Evolutionary conservation across 2,329 filamentous ascomycete genomes (phyloP).

Genomic region (Didymellaceae sp.): DNA sequence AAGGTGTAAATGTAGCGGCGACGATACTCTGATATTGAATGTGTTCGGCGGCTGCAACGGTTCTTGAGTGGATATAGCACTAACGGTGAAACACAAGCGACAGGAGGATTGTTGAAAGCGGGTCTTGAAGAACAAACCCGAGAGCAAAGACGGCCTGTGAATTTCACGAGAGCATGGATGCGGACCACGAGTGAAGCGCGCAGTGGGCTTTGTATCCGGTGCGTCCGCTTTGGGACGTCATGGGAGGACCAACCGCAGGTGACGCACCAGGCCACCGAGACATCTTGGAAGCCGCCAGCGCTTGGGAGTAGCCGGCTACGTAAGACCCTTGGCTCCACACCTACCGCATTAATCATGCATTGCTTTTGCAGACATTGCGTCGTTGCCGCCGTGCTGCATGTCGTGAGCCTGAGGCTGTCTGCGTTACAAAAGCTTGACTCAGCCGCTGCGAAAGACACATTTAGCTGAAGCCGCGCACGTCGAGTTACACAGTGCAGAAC

Average conservation of each 20-base stretch:
- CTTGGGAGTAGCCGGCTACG: constrained; percentile 13
- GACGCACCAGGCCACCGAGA: constrained; percentile 18
- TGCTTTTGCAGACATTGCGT: constrained; percentile 11
- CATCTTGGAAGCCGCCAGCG: constrained; percentile 23
- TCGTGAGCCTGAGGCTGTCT: constrained; percentile 15
- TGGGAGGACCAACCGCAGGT: constrained; percentile 19
- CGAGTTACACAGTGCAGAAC: background rate
- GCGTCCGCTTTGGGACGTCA: constrained; percentile 28
- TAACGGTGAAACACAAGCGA: constrained; percentile 20
- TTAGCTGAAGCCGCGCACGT: constrained; percentile 3
- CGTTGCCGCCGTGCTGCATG: constrained; percentile 8
- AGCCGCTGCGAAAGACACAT: constrained; percentile 3
- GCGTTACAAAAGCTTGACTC: constrained; percentile 7
- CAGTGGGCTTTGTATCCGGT: constrained; percentile 30
- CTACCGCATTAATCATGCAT: constrained; percentile 13
- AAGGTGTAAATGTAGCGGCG: background rate
- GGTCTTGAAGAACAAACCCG: constrained; percentile 18
- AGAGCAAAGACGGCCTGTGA: constrained; percentile 19
- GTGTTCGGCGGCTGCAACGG: constrained; percentile 13
- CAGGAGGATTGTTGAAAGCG: constrained; percentile 19
- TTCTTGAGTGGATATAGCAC: constrained; percentile 13
- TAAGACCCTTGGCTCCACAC: constrained; percentile 12
- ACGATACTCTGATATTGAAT: background rate
- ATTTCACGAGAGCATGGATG: constrained; percentile 20
- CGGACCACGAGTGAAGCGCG: constrained; percentile 22